Evolutionary conservation across 192 early-diverging fungal genomes (phyloP), one percentile per base, ranked within the genome.

Genomic region (Linnemannia elongata): DNA sequence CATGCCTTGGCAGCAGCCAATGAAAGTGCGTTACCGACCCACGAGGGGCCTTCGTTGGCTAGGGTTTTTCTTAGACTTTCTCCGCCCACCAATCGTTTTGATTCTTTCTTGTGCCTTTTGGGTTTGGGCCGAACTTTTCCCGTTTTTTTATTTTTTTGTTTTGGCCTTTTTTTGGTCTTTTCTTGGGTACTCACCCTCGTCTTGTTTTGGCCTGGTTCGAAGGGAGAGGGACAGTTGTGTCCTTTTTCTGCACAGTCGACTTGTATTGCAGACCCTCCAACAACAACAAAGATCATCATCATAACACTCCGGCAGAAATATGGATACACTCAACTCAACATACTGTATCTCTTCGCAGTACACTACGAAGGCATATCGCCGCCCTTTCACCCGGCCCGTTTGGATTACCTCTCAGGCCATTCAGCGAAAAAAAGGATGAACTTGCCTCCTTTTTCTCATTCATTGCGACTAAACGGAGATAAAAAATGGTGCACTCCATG

Each of bases 21-120:
- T 66, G 9, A 66, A 12, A 66, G 9, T 66, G 60, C 60, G 60
- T 66, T 66, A 66, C 60, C 60, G 60, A 66, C 60, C 60, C 60
- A 66, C 60, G 60, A 66, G 60, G 60, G 27, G 30, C 1, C 12
- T 33, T 66, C 60, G 60, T 66, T 66, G 60, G 60, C 60, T 66
- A 66, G 30, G 30, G 60, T 33, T 66, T 66, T 66, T 66, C 60
- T 66, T 66, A 66, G 60, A 66, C 9, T 15, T 66, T 66, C 60
- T 66, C 60, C 30, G 60, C 60, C 60, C 60, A 66, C 60, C 60
- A 66, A 66, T 66, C 30, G 24, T 66, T 33, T 66, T 24, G n/a
- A 10, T 33, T 30, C 30, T 30, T 17, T n/a, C n/a, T 22, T 24
- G 8, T 3, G 6, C n/a, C 6, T 63, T 66, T 66, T 7, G 60